phyloP scores from a whole-genome alignment of 495 filamentous ascomycete species.

The Cladorrhinum samala region DNA sequence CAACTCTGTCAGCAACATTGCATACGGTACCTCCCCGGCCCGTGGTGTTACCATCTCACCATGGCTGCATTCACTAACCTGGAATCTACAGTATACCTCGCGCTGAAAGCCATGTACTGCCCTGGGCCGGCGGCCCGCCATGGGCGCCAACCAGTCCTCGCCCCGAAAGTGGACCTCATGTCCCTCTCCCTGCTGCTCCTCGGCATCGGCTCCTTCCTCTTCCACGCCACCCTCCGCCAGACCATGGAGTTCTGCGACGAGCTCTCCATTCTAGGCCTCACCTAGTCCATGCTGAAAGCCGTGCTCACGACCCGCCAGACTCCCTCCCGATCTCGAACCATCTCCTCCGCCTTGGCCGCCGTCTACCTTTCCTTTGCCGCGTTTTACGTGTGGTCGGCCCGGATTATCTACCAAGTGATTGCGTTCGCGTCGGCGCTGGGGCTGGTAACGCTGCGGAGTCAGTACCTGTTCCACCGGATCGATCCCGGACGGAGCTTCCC shows the following conservation, averaged over 20 bases:
- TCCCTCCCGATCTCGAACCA: conserved; percentile 18
- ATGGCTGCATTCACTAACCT: not conserved
- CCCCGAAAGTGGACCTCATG: conserved; percentile 20
- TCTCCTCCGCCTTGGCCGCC: conserved; percentile 23
- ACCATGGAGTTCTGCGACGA: conserved; percentile 50
- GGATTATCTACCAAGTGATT: conserved; percentile 26
- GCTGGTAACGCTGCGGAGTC: conserved; percentile 8
- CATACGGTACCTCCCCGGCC: conserved; percentile 32
- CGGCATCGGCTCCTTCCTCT: conserved; percentile 47
- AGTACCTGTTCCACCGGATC: conserved; percentile 19
- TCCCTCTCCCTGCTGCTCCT: conserved; percentile 43
- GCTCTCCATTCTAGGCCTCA: conserved; percentile 52
- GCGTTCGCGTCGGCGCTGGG: conserved; percentile 15
- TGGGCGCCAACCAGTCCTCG: not conserved
- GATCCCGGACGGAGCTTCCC: conserved; percentile 6
- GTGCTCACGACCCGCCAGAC: conserved; percentile 38
- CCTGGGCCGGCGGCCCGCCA: not conserved
- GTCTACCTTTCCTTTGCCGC: conserved; percentile 25
- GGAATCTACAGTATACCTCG: conserved; percentile 20
- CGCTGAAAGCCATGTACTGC: conserved; percentile 16
- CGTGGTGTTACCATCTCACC: conserved; percentile 1
- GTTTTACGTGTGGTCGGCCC: conserved; percentile 32
- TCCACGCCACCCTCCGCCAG: conserved; percentile 49
- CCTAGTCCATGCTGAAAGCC: conserved; percentile 45
- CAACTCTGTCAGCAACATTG: conserved; percentile 49